phyloP scores from a whole-genome alignment of 805 yeast genomes.

The Sugiyamaella floridensis region DNA sequence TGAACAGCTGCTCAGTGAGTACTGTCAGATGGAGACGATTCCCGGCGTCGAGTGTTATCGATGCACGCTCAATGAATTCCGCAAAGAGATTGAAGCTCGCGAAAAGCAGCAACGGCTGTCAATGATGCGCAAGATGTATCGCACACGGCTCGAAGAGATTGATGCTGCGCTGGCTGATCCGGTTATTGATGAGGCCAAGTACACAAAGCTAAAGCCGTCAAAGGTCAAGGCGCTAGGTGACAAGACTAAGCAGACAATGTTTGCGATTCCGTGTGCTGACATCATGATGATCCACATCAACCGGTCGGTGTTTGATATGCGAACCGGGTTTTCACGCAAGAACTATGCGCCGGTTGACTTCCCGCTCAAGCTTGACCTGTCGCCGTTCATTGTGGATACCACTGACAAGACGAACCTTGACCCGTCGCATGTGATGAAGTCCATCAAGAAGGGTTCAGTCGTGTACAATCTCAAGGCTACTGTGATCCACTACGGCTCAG shows the following conservation, averaged over 20 bases:
- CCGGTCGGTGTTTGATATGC: constrained; percentile 86
- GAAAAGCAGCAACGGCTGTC: constrained; percentile 3
- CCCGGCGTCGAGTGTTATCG: constrained; percentile 93
- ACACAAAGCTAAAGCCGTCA: constrained; percentile 64
- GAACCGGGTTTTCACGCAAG: constrained; percentile 74
- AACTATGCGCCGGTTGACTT: constrained; percentile 78
- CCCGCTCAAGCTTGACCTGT: constrained; percentile 60
- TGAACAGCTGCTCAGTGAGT: constrained; percentile 25
- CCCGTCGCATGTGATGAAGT: constrained; percentile 60
- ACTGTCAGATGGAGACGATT: constrained; percentile 64
- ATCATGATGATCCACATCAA: constrained; percentile 76
- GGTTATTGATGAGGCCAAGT: constrained; percentile 72
- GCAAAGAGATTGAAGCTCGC: constrained; percentile 23
- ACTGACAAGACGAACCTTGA: constrained; percentile 57
- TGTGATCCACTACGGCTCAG: constrained; percentile 90
- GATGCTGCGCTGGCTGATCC: constrained; percentile 52
- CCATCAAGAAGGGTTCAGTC: constrained; percentile 8
- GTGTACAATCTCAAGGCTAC: constrained; percentile 74
- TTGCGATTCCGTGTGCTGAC: constrained; percentile 67
- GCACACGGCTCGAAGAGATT: constrained; percentile 42
- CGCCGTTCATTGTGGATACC: constrained; percentile 63
- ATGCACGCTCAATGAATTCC: constrained; percentile 55
- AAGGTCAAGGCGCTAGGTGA: constrained; percentile 67
- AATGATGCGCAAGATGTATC: constrained; percentile 28
- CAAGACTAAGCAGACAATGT: constrained; percentile 75